Base-by-base conservation (phyloP, 176 grass and related monocot species). In the Aegilops sharonensis region DNA sequence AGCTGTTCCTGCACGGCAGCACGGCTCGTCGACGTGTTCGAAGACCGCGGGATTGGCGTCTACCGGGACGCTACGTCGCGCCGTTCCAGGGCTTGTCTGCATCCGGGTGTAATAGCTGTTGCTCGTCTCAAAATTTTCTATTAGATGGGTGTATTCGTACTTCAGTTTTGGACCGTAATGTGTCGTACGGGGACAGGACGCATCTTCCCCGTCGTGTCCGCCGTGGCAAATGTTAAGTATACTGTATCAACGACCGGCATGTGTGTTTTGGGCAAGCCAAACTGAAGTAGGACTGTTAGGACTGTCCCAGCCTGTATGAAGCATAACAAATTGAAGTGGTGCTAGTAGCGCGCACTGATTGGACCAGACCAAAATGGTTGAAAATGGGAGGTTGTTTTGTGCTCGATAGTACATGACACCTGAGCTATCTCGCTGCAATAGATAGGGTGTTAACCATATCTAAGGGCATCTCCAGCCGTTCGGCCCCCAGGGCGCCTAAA, bases 21-120 rank as follows among this genome's bases (percentile, higher is more conserved):
- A 74, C 56, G 81, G 31, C 75, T 37, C 67, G 66, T 47, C 56
- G 75, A 89, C 75, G 81, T 88, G 72, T 25, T 24, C 30, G n/a
- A 54, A 8, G 57, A 65, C 78, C 30, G 7, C 8, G 14, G n/a
- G 21, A 31, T 75, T 52, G 86, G 63, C 62, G 25, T 68, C 79
- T 68, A 27, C 59, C 36, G 23, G 3, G 23, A 39, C 20, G 21
- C 18, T 5, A 39, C 31, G 13, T 57, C 75, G 0, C 8, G 77
- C 34, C 21, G 77, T 79, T 78, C 75, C n/a, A 3, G 5, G 4
- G 50, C 50, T 78, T 79, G 78, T 62, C 60, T 4, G 78, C 35
- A 29, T 78, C 20, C 76, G 11, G 20, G 31, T 15, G 45, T 4
- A 3, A 23, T 34, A 65, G 57, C 83, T 76, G 83, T 35, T 21